phyloP scores from a whole-genome alignment of 345 rosid species.

The Populus ilicifolia region DNA sequence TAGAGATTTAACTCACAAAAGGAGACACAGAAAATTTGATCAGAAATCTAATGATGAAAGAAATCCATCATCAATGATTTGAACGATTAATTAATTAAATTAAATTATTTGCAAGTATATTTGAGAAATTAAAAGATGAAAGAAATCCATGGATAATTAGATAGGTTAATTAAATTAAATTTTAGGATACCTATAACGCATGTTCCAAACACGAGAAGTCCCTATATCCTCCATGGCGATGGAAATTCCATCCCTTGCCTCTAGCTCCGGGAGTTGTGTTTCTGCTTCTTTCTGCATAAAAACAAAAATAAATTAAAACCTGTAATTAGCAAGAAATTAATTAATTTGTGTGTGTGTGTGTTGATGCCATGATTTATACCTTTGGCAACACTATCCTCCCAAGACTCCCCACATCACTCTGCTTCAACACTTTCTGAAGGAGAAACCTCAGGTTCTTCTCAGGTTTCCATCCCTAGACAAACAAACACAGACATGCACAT shows the following conservation, averaged over 20 bases:
- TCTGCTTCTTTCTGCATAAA: conserved; percentile 84
- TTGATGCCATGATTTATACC: conserved; percentile 25
- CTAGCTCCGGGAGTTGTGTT: conserved; percentile 89
- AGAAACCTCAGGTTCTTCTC: conserved; percentile 94
- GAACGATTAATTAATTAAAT: too few relatives aligned
- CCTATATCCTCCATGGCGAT: conserved; percentile 98
- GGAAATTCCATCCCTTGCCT: conserved; percentile 94
- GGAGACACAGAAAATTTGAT: too few relatives aligned
- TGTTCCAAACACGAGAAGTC: conserved; percentile 94
- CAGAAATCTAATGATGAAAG: background rate
- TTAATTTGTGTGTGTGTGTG: too few relatives aligned
- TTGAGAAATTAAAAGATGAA: background rate
- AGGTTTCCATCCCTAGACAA: conserved; percentile 73
- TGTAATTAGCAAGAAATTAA: background rate
- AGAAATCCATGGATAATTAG: background rate
- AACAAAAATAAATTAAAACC: background rate
- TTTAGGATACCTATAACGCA: conserved; percentile 78
- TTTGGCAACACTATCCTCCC: conserved; percentile 96
- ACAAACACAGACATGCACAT: background rate
- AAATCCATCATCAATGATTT: background rate
- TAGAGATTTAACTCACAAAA: conserved; percentile 21
- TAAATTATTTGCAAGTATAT: too few relatives aligned
- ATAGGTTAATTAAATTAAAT: background rate
- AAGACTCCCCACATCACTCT: conserved; percentile 94
- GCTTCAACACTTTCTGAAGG: conserved; percentile 93